Evolutionary conservation across 2,329 filamentous ascomycete genomes (phyloP), one percentile per base, ranked within the genome.

Genomic region (Phaeosphaeria sp.): DNA sequence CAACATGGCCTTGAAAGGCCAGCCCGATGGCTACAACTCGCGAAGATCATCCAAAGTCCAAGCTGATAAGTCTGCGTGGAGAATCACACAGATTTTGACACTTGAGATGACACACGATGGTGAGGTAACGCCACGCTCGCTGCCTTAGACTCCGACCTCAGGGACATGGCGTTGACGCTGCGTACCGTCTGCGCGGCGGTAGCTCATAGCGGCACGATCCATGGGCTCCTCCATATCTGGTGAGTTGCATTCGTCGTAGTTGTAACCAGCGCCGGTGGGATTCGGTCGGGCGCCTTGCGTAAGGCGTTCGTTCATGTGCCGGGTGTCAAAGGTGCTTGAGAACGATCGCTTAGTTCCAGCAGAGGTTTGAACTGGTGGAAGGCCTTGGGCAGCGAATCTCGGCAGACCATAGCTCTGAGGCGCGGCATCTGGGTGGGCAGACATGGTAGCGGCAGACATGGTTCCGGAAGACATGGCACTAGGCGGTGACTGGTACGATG

Each of bases 171-270:
- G 71, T 57, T 72, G 74, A 51, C 75, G 72, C 54, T 75, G 72
- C 10, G 77, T 78, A 53, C 81, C 81, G 59, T 82, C 80, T 42
- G 81, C 81, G 39, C 81, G 76, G 43, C 79, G 75, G 62, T 83
- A 83, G 60, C 74, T 77, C 80, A 82, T 81, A 52, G 76, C 70
- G 54, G 70, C 60, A 46, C 72, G 64, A 50, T 77, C 68, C 74
- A 75, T 69, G 48, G 73, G 63, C 50, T 79, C 78, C 54, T 79
- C 78, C 68, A 75, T 75, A 54, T 80, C 78, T 13, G 75, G 73
- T 36, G 62, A 69, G 47, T 76, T 72, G 60, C 73, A 72, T 2
- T 54, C 65, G 23, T 76, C 75, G 61, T 75, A 75, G 11, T 50
- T 67, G 55, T 77, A 75, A 30, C 63, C 65, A 17, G 72, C 60